Percentiles rank a stretch among this genome's conserved stretches.
Conservation (phyloP, 768 basidiomycete genomes). For the Trametes gibbosa region DNA sequence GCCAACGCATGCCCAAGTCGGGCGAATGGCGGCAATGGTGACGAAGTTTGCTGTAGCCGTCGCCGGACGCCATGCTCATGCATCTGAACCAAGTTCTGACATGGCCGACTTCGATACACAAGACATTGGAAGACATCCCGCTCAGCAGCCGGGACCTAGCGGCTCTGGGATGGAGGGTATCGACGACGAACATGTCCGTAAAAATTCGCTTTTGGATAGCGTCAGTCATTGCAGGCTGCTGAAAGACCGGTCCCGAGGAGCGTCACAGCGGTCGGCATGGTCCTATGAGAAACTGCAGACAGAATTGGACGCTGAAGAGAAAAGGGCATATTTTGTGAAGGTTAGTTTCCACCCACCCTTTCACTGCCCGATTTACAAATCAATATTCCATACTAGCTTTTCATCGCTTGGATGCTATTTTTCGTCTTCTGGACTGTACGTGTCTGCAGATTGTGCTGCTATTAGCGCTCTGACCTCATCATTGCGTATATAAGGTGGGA, state of each 20-base stretch:
- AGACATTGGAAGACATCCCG: background rate
- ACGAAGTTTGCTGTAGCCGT: constrained; percentile 49
- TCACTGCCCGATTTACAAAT: background rate
- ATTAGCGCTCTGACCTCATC: background rate
- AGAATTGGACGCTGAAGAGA: constrained; percentile 37
- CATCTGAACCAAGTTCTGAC: background rate
- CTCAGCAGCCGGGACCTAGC: background rate
- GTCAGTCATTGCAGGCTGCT: constrained; percentile 16
- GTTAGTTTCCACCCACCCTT: constrained; percentile 29
- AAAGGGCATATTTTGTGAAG: constrained; percentile 55
- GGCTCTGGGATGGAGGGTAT: background rate
- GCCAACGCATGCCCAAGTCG: constrained; percentile 55
- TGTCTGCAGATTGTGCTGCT: background rate
- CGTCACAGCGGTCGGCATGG: constrained; percentile 1
- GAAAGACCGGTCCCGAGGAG: constrained; percentile 17
- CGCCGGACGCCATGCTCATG: constrained; percentile 21
- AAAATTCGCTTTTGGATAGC: background rate
- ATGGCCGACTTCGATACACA: background rate
- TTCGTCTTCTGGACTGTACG: constrained; percentile 76
- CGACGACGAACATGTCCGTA: background rate
- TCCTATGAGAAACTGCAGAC: constrained; percentile 21
- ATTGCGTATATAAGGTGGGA: constrained; percentile 50
- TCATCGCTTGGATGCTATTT: constrained; percentile 58
- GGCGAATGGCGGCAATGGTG: constrained; percentile 54
- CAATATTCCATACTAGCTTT: constrained; percentile 28